Conservation (phyloP, 2,329 filamentous ascomycete species). For the Westerdykella aurantiaca region DNA sequence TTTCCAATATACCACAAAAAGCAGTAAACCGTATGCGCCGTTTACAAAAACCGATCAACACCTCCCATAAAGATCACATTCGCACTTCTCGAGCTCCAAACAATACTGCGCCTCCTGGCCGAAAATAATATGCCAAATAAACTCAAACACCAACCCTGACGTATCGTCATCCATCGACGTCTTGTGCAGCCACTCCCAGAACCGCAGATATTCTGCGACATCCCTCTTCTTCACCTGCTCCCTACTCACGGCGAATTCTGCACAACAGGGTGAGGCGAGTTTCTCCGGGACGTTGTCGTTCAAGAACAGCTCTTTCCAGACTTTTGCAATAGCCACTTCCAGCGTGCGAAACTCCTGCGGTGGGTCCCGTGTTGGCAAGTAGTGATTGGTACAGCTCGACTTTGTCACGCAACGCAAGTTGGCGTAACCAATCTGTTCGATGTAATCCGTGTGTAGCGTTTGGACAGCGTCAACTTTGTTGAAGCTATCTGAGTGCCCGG, state of each 20-base stretch:
- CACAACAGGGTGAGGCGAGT: constrained; percentile 43
- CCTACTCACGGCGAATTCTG: constrained; percentile 31
- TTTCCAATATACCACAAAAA: too few relatives aligned
- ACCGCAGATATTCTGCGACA: constrained; percentile 25
- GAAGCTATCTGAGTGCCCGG: background rate
- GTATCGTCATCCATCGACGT: constrained; percentile 24
- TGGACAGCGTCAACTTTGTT: constrained; percentile 9
- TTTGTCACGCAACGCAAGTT: constrained; percentile 36
- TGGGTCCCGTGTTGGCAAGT: constrained; percentile 25
- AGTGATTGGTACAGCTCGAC: constrained; percentile 34
- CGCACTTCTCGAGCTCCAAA: constrained; percentile 16
- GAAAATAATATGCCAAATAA: constrained; percentile 25
- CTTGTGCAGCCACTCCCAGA: constrained; percentile 20
- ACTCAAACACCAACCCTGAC: constrained; percentile 20
- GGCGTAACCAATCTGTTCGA: constrained; percentile 36
- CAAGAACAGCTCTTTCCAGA: constrained; percentile 44
- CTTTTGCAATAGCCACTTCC: constrained; percentile 26
- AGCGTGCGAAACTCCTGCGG: constrained; percentile 13
- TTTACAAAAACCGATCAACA: constrained; percentile 2
- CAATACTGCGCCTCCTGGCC: constrained; percentile 21
- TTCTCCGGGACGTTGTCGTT: constrained; percentile 30
- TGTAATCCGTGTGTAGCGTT: constrained; percentile 32
- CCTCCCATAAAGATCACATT: constrained; percentile 21
- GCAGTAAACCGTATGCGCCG: too few relatives aligned
- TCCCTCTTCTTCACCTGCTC: constrained; percentile 21